These are phyloP conservation scores for Wallemia ichthyophaga DNA, from an alignment of 1,284 basidiomycete species.

Conservation along the genomic window DNA sequence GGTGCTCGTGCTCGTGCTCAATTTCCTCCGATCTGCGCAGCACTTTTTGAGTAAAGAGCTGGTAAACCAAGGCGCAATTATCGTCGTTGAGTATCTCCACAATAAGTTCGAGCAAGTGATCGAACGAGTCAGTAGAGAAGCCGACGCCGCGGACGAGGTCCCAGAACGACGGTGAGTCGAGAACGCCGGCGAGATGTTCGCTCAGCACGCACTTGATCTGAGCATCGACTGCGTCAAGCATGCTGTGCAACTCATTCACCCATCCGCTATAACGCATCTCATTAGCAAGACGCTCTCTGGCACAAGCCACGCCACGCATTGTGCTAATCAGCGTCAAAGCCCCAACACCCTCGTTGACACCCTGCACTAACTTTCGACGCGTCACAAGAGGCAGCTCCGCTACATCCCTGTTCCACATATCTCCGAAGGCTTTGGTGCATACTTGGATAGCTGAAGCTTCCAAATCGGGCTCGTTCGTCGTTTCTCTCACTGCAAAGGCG, in stretches of 20 bases:
- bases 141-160: slow-evolving; percentile 11
- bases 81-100: slow-evolving; percentile 6
- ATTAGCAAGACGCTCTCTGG: slow-evolving; percentile 11
- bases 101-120: slow-evolving; percentile 9
- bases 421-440: slow-evolving; percentile 47
- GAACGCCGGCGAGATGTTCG: slow-evolving; percentile 6
- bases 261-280: slow-evolving; percentile 7
- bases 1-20: no score
- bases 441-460: slow-evolving; percentile 38
- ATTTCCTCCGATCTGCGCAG: not conserved
- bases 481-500: slow-evolving; percentile 38
- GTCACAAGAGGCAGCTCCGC: slow-evolving; percentile 32
- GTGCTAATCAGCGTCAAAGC: not conserved
- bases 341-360: slow-evolving; percentile 5
- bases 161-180: slow-evolving; percentile 8
- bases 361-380: slow-evolving; percentile 25
- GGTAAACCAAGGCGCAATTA: not conserved
- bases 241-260: slow-evolving; percentile 15
- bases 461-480: slow-evolving; percentile 39
- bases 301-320: not conserved
- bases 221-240: slow-evolving; percentile 12
- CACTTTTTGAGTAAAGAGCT: not conserved
- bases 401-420: slow-evolving; percentile 58
- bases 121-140: slow-evolving; percentile 12
- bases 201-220: slow-evolving; percentile 6